phyloP scores from a whole-genome alignment of 2,329 filamentous ascomycete genomes.

The Fusarium globosum region DNA sequence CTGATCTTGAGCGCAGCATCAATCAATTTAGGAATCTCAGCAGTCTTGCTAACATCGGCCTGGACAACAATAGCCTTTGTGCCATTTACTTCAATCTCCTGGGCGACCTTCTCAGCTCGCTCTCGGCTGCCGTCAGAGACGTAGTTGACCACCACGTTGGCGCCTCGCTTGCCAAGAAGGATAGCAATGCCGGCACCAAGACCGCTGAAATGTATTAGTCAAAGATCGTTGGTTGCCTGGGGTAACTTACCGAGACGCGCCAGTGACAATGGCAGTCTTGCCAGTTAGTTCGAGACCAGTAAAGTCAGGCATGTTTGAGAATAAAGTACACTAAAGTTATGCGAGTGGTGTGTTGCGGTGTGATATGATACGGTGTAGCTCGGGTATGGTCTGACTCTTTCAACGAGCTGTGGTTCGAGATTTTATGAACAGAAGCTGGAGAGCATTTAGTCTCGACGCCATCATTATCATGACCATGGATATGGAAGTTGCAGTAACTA shows the following conservation, averaged over 20 bases:
- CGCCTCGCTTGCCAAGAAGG: neutral
- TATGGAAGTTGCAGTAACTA: neutral
- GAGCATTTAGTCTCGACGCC: neutral
- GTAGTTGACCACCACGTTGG: neutral
- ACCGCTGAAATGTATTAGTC: neutral
- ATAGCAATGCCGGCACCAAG: neutral
- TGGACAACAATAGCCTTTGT: neutral
- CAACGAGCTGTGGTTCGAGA: neutral
- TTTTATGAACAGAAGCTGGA: neutral
- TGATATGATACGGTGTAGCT: neutral
- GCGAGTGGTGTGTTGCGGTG: neutral
- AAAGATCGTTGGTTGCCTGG: neutral
- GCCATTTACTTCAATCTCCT: neutral
- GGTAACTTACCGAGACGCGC: neutral
- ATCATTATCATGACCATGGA: neutral
- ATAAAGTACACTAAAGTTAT: neutral
- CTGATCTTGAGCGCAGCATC: neutral
- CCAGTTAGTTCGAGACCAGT: neutral
- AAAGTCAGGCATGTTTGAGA: neutral
- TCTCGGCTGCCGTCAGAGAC: neutral
- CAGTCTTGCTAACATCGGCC: neutral
- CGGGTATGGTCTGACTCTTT: neutral
- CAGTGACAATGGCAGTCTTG: neutral
- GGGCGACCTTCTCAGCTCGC: neutral
- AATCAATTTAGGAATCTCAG: neutral